Base-by-base conservation (phyloP, 331 rosid species). In the Acacia concinna region DNA sequence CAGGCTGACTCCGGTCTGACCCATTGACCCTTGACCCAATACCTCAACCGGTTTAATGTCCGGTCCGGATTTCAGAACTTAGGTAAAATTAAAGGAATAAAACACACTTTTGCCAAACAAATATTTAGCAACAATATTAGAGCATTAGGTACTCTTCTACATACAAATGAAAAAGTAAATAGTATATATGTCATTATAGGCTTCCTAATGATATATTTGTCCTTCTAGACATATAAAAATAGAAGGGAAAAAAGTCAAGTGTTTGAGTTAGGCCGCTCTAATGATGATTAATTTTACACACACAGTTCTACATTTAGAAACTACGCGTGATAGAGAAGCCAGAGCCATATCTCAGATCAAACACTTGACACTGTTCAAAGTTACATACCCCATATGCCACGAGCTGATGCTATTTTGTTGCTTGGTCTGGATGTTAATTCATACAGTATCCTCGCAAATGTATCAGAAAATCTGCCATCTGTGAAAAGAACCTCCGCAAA, bases 311-410 rank as follows among this genome's bases (percentile, higher is more conserved):
- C 86, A 81, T 77, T 27, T 43, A 77, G 68, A 84, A 70, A 66
- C 86, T 41, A 75, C 77, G 52, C 66, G 68, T 82, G 73, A 51
- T 59, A 57, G 60, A 31, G 47, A 69, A 51, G 60, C 75, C 12
- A 63, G 59, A 32, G 68, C 34, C 73, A 41, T 68, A 13, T 59
- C 27, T 49, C 74, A 32, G 41, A 78, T 75, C 47, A 74, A 74
- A 69, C 59, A 25, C 51, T 51, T 41, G 59, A 12, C 56, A 31
- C 25, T 28, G 66, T 62, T 72, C 52, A 21, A 13, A 44, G 78
- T 90, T 76, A 96, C 99, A 96, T 93, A n/a, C 99, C 99, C 99
- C 99, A 96, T 35, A 96, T 89, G 68, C 98, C 98, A 5, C 97
- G 97, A 73, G 98, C 96, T 3, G 94, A 65, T 60, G 96, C 90